Evolutionary conservation across 2,329 filamentous ascomycete genomes (phyloP), one percentile per base, ranked within the genome.

Genomic region (Decorospora gaudefroyi): DNA sequence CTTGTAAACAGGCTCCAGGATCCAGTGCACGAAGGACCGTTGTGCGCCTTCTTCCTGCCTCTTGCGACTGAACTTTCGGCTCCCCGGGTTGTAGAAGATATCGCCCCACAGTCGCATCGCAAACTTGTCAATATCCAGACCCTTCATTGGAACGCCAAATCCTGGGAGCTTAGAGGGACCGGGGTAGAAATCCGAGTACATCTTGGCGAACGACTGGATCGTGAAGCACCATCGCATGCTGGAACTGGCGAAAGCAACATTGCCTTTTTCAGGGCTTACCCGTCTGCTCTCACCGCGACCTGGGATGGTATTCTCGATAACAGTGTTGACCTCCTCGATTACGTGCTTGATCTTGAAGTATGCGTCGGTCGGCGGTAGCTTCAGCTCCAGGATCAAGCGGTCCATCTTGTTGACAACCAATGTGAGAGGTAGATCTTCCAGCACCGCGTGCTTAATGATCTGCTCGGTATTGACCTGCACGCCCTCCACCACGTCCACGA

Each of bases 331-430:
- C 72, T 97, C 90, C 71, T 99, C 93, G 39, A 99, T 84, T n/a
- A 96, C 90, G 69, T 97, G 91, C 74, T 96, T 97, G 41, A 99
- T 78, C 78, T 99, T 99, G 79, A 96, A 97, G 74, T 99, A 99
- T 9, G 93, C 93, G 67, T 99, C 93, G 55, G 85, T 89, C 2
- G 93, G 93, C 2, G 93, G 93, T 10, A 99, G 79, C 70, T 95
- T 95, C 36, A 99, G 78, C 73, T 99, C 93, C 31, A 99, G 74
- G 51, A 99, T 96, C 48, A 99, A 75, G 16, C 93, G 85, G 62
- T 99, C 93, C 84, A 99, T 87, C 76, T 99, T 99, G 79, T 97
- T 99, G 73, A 99, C 81, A 42, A 99, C 84, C 49, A 99, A 76
- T 0, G 90, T 93, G 57, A 99, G 74, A 1, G 93, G 92, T 4